Base-by-base conservation (phyloP, 164 flowering plant species). In the Vitis cinerea region DNA sequence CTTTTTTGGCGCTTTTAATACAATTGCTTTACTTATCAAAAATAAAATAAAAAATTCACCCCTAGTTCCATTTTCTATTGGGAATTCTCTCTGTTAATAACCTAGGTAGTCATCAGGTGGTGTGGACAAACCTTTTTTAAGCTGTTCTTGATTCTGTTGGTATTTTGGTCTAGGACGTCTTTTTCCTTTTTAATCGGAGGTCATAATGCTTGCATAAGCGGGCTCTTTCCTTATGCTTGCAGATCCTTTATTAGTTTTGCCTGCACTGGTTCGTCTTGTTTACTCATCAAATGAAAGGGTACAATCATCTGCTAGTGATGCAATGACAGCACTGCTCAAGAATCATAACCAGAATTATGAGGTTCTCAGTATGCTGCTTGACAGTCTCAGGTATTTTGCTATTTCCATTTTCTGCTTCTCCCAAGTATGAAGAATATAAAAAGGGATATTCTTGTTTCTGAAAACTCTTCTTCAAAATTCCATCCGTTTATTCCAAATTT, bases 161-260 rank as follows among this genome's bases (percentile, higher is more conserved):
- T 6, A 37, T 4, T 37, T 4, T 37, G 44, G 4, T 37, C 44
- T 37, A 37, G 44, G 44, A 3, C 44, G 0, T 37, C 44, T 37
- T 37, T 37, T 37, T 6, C 44, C 7, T 37, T 37, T 4, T 37
- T 6, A 3, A 6, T 37, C 7, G 44, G 44, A 6, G 44, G 7
- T 0, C 44, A 3, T 37, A 37, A 0, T 37, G 44, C 44, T 37
- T 58, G 54, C 16, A 57, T 44, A 37, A 11, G 48, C 50, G 49
- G 50, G 29, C 59, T 59, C 27, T 23, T 59, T 17, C 15, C 66
- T 74, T 74, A 62, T 66, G 76, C 50, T 57, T 83, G 84, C 88
- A 93, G 98, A 89, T 54, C 92, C 93, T 59, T 66, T 80, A 12
- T 50, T 89, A n/a, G 85, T 88, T 64, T 74, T 93, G 83, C 88